Evolutionary conservation across 495 filamentous ascomycete species (phyloP).

Genomic region (Podospora pseudoanserina): DNA sequence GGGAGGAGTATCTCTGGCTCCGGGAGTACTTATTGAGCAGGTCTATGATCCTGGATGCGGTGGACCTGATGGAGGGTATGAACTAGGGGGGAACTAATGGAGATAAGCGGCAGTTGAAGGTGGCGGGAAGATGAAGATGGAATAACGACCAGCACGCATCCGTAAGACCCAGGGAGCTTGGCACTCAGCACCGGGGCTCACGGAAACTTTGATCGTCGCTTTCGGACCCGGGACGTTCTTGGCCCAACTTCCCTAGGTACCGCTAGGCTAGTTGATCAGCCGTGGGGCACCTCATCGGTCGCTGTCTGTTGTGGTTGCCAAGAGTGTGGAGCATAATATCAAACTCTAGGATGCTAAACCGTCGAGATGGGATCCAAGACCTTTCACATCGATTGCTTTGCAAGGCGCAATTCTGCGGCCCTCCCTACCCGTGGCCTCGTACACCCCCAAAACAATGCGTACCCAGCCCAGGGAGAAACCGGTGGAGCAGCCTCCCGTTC

Average conservation of each 20-base stretch:
- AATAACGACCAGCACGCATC: conserved; percentile 10
- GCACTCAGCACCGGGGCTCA: conserved; percentile 14
- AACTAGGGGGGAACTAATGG: conserved; percentile 39
- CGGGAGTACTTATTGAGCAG: conserved; percentile 73
- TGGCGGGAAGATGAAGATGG: conserved; percentile 11
- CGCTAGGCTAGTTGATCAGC: conserved; percentile 28
- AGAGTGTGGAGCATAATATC: conserved; percentile 27
- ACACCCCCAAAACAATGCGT: conserved; percentile 8
- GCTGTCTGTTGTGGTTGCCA: conserved; percentile 28
- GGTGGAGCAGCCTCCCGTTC: conserved; percentile 4
- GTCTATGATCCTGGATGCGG: conserved; percentile 84
- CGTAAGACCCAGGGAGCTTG: conserved; percentile 20
- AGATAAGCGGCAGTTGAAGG: conserved; percentile 28
- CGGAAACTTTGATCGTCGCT: conserved; percentile 25
- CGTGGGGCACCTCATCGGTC: conserved; percentile 24
- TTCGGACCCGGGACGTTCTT: conserved; percentile 25
- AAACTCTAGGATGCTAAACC: conserved; percentile 31
- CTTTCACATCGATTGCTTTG: conserved; percentile 23
- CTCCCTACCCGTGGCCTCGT: conserved; percentile 19
- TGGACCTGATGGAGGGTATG: conserved; percentile 89
- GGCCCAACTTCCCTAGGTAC: conserved; percentile 20
- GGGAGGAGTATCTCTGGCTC: conserved; percentile 80
- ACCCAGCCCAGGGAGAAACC: conserved; percentile 11
- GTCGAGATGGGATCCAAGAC: conserved; percentile 25
- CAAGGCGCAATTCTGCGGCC: conserved; percentile 29